Evolutionary conservation across 176 grass and related monocot genomes (phyloP), one percentile per base, ranked within the genome.

Genomic region (Oryza meridionalis): DNA sequence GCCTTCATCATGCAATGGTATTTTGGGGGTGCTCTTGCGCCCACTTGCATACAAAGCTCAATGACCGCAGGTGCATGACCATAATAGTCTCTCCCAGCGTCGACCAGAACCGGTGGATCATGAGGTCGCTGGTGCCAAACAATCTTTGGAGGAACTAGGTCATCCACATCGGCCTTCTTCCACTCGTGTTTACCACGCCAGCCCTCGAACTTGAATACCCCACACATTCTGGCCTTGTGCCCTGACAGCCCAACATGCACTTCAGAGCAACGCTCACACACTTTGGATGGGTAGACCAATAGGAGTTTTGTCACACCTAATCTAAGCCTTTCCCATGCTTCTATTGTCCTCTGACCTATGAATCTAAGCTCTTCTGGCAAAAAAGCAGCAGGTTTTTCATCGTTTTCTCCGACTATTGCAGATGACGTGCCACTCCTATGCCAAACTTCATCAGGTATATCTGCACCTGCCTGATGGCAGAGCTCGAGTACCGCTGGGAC

Each of bases 1-100:
- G 81, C 24, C 76, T 98, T 98, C 96, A 95, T 98, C 87, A 95
- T 95, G 61, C 83, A 90, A 72, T 72, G 69, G 77, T 98, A 98
- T 46, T 83, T 81, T 1, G 58, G 69, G 33, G 85, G 88, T 26
- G 91, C 93, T 88, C 69, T 93, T 25, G 91, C 93, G 51, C 96
- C 96, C 29, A 88, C 93, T 65, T 95, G 89, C 40, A 76, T 47
- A 75, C 96, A 95, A 42, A 98, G 89, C 67, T 92, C 96, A 4
- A 94, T 81, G 14, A 98, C 96, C 65, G 89, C 93, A 76, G 96
- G 96, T 1, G 93, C 93, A 83, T 94, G 96, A 2, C 96, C 96
- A 64, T 95, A 98, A 84, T 75, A 98, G 40, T 77, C 87, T 33
- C 87, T 82, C 33, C 93, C 96, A 4, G 69, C 11, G 26, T 92